Conservation (phyloP, 2,329 filamentous ascomycete genomes). For the Gaeumannomyces sp. region DNA sequence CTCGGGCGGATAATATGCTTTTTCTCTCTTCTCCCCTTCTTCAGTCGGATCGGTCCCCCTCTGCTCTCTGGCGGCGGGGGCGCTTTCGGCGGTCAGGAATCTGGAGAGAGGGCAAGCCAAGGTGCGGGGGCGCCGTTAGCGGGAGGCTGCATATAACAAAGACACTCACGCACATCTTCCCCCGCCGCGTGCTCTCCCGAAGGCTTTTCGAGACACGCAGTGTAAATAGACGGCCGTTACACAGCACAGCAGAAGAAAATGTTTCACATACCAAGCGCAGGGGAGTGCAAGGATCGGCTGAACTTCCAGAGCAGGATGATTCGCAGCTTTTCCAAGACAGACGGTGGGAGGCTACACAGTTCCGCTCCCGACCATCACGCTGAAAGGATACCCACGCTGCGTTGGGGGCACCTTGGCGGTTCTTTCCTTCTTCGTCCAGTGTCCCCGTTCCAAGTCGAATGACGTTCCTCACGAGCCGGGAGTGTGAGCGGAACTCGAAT, state of each 20-base stretch:
- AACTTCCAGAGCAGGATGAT: constrained; percentile 11
- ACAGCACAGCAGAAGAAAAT: constrained; percentile 12
- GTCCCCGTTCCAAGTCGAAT: constrained; percentile 26
- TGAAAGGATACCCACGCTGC: constrained; percentile 17
- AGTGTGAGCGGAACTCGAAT: neutral
- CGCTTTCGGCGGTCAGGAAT: neutral
- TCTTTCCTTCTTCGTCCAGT: constrained; percentile 13
- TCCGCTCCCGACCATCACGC: constrained; percentile 32
- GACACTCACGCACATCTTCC: neutral
- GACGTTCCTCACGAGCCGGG: constrained; percentile 16
- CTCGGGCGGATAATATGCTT: constrained; percentile 35
- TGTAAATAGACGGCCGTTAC: neutral
- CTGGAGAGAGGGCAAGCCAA: neutral
- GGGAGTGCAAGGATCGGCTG: constrained; percentile 11
- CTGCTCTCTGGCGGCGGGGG: constrained; percentile 8
- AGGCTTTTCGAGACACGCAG: neutral
- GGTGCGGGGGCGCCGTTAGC: constrained; percentile 19
- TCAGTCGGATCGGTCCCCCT: constrained; percentile 13
- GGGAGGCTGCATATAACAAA: constrained; percentile 16
- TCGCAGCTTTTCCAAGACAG: constrained; percentile 17
- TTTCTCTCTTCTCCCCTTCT: constrained; percentile 16
- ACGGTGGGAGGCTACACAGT: constrained; percentile 27
- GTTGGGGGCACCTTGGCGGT: neutral
- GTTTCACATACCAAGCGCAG: constrained; percentile 30
- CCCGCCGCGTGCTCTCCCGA: neutral